Evolutionary conservation across 495 filamentous ascomycete genomes (phyloP), one percentile per base, ranked within the genome.

Genomic region (Penicillium manginii): DNA sequence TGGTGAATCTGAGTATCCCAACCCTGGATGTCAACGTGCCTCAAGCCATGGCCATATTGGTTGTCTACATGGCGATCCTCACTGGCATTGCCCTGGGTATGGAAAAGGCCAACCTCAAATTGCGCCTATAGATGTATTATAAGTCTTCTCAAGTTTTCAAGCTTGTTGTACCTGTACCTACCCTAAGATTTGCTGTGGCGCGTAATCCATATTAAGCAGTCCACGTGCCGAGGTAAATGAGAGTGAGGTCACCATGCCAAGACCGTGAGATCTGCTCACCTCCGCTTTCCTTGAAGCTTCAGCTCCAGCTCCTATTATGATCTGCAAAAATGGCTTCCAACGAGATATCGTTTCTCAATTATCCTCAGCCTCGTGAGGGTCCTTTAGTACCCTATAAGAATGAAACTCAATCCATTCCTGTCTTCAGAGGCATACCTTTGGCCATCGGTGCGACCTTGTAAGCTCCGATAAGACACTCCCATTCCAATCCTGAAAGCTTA

Each of bases 1-100:
- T 88, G 4, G 90, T 97, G 40, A 98, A 99, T 69, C 71, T 99
- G 73, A 89, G 85, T 21, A 68, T 97, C 12, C 86, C 86, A 43
- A 98, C 96, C 2, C 71, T 97, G 66, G 81, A 92, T 66, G 80
- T 89, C 33, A 79, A 78, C 10, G 78, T 81, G 22, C 60, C 77
- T 10, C 66, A 76, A 46, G 85, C 91, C 3, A 90, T 97, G 86
- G 86, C 67, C 0, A 83, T 97, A 43, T 64, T 98, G 61, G 69
- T 88, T 15, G 85, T 61, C 7, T 98, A 98, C 74, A 84, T 86
- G 35, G 79, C 74, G 2, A 69, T 84, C 7, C 46, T 98, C 29
- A 87, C 88, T 10, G 83, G 64, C 12, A 64, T 88, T 56, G 93
- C 92, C 17, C 70, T 96, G 39, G 80, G 66, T 19, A 75, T 98